A percentile compares a stretch with the other conserved stretches of the same genome.
Conservation (phyloP, 768 basidiomycete genomes). For the Suillus fuscotomentosus region DNA sequence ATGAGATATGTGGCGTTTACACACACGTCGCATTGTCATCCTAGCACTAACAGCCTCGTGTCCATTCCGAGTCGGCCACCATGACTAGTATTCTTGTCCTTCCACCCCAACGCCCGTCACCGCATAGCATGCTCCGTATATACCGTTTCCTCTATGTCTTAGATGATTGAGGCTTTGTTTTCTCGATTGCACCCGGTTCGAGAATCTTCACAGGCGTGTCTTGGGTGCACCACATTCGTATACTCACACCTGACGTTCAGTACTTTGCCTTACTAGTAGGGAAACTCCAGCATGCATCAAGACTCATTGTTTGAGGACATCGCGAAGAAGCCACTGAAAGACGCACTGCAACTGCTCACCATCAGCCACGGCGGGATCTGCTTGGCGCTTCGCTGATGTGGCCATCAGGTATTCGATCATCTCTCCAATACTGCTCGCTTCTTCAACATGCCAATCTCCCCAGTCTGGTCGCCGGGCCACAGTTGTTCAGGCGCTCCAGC, state of each 20-base stretch:
- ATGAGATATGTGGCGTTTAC: not conserved
- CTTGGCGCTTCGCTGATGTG: not conserved
- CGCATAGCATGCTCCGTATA: not conserved
- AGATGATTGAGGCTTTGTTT: not conserved
- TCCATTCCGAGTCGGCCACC: not conserved
- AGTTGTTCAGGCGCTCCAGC: not conserved
- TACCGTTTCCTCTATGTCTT: not conserved
- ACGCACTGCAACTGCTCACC: not conserved
- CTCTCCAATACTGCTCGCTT: not conserved
- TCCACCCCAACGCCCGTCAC: not conserved
- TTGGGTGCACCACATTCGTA: not conserved
- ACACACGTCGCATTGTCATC: not conserved
- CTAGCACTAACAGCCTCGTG: not conserved
- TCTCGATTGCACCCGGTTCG: not conserved
- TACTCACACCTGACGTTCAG: not conserved
- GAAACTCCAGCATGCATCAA: not conserved
- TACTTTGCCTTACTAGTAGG: not conserved
- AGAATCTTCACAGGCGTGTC: too few relatives aligned
- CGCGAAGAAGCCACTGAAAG: not conserved
- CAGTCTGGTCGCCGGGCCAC: not conserved
- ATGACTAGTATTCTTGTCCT: not conserved
- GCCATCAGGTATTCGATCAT: not conserved
- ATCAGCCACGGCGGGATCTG: not conserved
- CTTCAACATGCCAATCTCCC: not conserved
- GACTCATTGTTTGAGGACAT: not conserved